Percentiles rank a stretch among this genome's conserved stretches.
Conservation (phyloP, 2,329 filamentous ascomycete species). For the Fusarium sp. region DNA sequence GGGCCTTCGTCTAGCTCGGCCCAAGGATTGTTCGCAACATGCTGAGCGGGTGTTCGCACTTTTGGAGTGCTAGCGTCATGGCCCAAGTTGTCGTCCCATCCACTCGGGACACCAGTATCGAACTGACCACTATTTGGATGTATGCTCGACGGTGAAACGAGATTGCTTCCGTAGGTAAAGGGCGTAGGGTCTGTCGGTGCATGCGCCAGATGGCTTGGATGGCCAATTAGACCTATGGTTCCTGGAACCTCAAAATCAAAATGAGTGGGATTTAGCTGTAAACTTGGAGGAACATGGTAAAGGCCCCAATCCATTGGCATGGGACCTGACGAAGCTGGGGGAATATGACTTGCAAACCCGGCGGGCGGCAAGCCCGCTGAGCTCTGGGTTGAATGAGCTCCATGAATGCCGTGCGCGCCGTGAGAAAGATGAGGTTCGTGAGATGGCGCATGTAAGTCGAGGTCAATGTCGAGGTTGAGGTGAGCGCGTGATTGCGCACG, state of each 20-base stretch:
- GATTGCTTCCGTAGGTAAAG: constrained; percentile 39
- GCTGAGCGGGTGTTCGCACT: constrained; percentile 44
- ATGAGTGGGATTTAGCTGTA: constrained; percentile 36
- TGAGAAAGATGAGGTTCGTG: constrained; percentile 31
- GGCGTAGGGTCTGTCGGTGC: constrained; percentile 31
- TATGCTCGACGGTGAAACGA: constrained; percentile 48
- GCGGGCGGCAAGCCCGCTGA: constrained; percentile 28
- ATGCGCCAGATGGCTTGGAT: constrained; percentile 42
- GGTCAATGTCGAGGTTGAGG: constrained; percentile 39
- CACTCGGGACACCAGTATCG: constrained; percentile 26
- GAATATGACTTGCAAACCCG: constrained; percentile 37
- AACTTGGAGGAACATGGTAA: constrained; percentile 37
- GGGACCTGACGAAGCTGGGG: constrained; percentile 27
- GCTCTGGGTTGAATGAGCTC: constrained; percentile 33
- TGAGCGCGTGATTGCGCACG: constrained; percentile 44
- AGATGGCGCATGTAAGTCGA: constrained; percentile 42
- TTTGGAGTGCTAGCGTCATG: constrained; percentile 47
- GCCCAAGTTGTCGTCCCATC: constrained; percentile 45
- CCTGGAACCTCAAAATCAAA: constrained; percentile 48
- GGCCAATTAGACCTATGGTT: constrained; percentile 35
- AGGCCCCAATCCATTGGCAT: constrained; percentile 48
- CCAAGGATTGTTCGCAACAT: constrained; percentile 46
- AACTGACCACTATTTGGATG: constrained; percentile 43
- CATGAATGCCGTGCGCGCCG: constrained; percentile 29
- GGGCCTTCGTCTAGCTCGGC: constrained; percentile 42